Base-by-base conservation (phyloP, 2,329 filamentous ascomycete species). In the Pezicula carpinea region DNA sequence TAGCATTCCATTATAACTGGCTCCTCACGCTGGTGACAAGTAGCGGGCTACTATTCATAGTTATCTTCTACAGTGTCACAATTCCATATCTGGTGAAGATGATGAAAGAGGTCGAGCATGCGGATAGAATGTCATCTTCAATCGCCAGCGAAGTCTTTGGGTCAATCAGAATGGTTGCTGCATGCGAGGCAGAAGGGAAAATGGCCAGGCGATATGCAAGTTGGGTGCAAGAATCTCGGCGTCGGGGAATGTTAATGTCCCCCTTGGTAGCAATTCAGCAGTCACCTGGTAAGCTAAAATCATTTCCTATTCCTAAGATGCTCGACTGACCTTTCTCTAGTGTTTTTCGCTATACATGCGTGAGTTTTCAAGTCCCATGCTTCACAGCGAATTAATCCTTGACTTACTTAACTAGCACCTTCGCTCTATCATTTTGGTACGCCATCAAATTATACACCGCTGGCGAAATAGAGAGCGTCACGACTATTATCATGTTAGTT, bases 361-460 rank as follows among this genome's bases (percentile, higher is more conserved):
- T 33, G 34, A 29, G n/a, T 23, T 29, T 32, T 7, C n/a, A n/a
- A n/a, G n/a, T 17, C 13, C 26, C 17, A 3, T 35, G 6, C 15
- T 4, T 15, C 17, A 5, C 15, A 18, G 13, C 33, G 44, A 31
- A 19, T n/a, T n/a, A 56, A 59, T 42, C 64, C 23, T 35, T 8
- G 29, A 11, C 14, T 34, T 35, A 39, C 36, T 33, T 26, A 39
- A n/a, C 18, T 39, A 73, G 66, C 2, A 68, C 72, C 0, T 82
- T 81, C 48, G 74, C 71, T 1, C 67, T 83, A 19, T 68, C 75
- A 5, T 84, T 84, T 52, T 83, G 79, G 79, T 83, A 75, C 51
- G 80, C 80, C 3, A 72, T 73, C 33, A 75, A 71, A 53, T 69
- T 73, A 1, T 72, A 64, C 39, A 51, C 68, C 5, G 69, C 76